phyloP scores from a whole-genome alignment of 2,329 filamentous ascomycete genomes.

The Fusarium nelsonii region DNA sequence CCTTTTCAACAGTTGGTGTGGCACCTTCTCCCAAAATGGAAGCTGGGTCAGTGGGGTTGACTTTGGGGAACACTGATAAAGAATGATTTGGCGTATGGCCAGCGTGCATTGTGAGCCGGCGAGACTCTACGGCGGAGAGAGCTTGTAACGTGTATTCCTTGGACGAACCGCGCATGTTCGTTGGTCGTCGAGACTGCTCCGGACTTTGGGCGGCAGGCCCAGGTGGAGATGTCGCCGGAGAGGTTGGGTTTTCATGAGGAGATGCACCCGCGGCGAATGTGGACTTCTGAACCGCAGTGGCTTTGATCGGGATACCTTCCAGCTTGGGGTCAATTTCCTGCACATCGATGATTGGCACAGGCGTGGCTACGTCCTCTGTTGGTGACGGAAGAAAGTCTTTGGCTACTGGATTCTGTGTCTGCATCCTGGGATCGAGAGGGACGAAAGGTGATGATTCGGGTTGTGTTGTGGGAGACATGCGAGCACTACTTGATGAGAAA shows the following conservation, averaged over 20 bases:
- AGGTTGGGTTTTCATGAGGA: constrained; percentile 48
- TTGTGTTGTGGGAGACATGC: constrained; percentile 52
- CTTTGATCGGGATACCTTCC: constrained; percentile 70
- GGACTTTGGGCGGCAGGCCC: constrained; percentile 33
- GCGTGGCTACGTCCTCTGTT: constrained; percentile 50
- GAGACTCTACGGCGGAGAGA: constrained; percentile 62
- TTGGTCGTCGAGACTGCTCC: constrained; percentile 28
- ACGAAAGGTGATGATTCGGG: constrained; percentile 55
- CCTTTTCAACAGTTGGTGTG: constrained; percentile 47
- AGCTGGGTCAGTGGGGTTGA: constrained; percentile 55
- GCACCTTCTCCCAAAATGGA: constrained; percentile 47
- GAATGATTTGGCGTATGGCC: constrained; percentile 74
- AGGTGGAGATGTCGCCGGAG: constrained; percentile 49
- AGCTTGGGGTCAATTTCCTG: constrained; percentile 68
- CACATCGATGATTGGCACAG: constrained; percentile 66
- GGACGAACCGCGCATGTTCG: constrained; percentile 46
- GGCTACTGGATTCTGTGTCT: constrained; percentile 53
- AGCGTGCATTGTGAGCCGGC: constrained; percentile 70
- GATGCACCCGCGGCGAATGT: constrained; percentile 61
- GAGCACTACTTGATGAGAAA: constrained; percentile 49
- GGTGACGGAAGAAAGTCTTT: constrained; percentile 54
- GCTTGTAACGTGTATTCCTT: constrained; percentile 61
- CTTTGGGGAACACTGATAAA: constrained; percentile 63
- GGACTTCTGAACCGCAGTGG: constrained; percentile 63
- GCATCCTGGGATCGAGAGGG: constrained; percentile 61